phyloP scores from a whole-genome alignment of 768 basidiomycete species.

The Hortiboletus campestris region DNA sequence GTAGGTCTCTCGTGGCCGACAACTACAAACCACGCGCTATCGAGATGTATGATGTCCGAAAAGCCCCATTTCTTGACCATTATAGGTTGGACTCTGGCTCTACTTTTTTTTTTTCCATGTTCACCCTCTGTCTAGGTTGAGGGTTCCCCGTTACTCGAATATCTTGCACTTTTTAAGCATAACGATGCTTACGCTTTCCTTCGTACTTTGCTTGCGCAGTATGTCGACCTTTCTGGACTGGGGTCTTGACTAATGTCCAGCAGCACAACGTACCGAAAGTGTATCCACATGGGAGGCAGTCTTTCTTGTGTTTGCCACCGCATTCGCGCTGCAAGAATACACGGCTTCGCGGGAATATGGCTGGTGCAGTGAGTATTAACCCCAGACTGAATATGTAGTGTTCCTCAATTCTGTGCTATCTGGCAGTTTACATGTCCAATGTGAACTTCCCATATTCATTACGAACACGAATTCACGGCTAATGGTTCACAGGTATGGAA shows the following conservation, averaged over 20 bases:
- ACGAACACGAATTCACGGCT: neutral
- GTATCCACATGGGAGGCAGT: constrained; percentile 63
- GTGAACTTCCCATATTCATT: constrained; percentile 37
- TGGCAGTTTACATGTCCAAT: constrained; percentile 77
- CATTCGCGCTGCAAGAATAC: constrained; percentile 85
- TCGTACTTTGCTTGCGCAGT: constrained; percentile 77
- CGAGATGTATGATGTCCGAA: constrained; percentile 65
- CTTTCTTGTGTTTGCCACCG: constrained; percentile 74
- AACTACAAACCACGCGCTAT: constrained; percentile 82
- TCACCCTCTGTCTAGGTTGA: constrained; percentile 46
- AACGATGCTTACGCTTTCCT: constrained; percentile 60
- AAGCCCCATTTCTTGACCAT: constrained; percentile 77
- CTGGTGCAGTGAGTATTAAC: constrained; percentile 70
- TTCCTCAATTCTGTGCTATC: neutral
- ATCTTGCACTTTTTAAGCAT: constrained; percentile 82
- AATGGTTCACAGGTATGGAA: constrained; percentile 73
- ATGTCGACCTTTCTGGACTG: constrained; percentile 25
- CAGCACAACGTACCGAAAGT: constrained; percentile 55
- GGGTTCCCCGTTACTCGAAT: constrained; percentile 78
- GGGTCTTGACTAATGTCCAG: constrained; percentile 2
- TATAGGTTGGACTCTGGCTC: constrained; percentile 50
- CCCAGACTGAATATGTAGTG: neutral
- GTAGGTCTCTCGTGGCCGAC: constrained; percentile 80
- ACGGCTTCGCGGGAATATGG: constrained; percentile 85
- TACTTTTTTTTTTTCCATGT: neutral